Evolutionary conservation across 768 basidiomycete species (phyloP).

Genomic region (Lepiota subincarnata): DNA sequence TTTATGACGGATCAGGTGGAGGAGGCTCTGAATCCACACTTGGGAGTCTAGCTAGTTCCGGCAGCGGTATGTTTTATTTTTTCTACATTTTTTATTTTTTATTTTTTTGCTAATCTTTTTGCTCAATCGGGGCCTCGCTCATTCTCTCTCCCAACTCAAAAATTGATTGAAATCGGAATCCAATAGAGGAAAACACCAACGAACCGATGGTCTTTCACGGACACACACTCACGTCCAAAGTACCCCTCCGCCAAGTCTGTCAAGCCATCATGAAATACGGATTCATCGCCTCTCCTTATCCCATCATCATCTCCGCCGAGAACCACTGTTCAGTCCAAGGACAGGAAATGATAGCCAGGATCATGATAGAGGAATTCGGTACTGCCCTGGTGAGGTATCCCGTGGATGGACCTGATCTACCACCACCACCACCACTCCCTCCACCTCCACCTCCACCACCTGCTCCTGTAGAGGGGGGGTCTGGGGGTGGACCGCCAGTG

Average conservation of each 20-base stretch:
- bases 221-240: slow-evolving; percentile 85
- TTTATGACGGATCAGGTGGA: slow-evolving; percentile 32
- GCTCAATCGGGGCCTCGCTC: too few species aligned
- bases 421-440: too few species aligned
- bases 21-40: background rate
- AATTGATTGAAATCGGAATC: background rate
- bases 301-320: slow-evolving; percentile 96
- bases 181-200: slow-evolving; percentile 57
- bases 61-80: slow-evolving; percentile 39
- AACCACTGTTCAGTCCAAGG: slow-evolving; percentile 75
- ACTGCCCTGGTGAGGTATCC: slow-evolving; percentile 35
- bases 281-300: slow-evolving; percentile 91
- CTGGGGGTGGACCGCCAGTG: background rate
- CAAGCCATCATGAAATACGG: slow-evolving; percentile 88
- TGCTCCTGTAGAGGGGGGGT: slow-evolving; percentile 27
- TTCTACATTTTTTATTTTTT: slow-evolving; percentile 46
- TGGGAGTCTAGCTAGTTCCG: background rate
- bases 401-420: slow-evolving; percentile 29
- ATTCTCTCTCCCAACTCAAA: too few species aligned
- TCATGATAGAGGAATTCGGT: slow-evolving; percentile 45
- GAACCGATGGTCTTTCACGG: slow-evolving; percentile 94
- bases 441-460: too few species aligned
- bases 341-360: slow-evolving; percentile 45
- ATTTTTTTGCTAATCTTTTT: background rate
- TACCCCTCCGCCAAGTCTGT: slow-evolving; percentile 80